These are phyloP conservation scores for Eutrema heterophyllum DNA, from an alignment of 345 rosid species.

Conservation along the genomic window DNA sequence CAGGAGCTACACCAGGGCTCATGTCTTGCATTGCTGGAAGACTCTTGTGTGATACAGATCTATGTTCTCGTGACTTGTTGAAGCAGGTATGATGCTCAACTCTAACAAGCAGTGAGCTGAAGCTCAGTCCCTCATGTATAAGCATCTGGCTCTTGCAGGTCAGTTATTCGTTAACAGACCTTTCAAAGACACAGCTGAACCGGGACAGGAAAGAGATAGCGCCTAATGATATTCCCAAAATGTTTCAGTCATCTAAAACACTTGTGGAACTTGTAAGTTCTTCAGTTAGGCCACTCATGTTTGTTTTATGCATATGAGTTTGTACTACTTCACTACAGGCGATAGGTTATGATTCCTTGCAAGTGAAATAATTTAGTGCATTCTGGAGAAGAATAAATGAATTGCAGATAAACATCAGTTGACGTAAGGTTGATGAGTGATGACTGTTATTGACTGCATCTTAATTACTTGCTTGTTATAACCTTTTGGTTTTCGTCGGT, in stretches of 20 bases:
- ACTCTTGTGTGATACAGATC: constrained; percentile 86
- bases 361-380: not conserved
- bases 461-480: not conserved
- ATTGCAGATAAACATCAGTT: constrained; percentile 1
- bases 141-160: constrained; percentile 55
- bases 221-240: constrained; percentile 67
- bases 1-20: constrained; percentile 93
- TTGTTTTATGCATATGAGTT: constrained; percentile 4
- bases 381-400: not conserved
- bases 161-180: constrained; percentile 93
- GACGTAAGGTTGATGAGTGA: not conserved
- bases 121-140: constrained; percentile 23
- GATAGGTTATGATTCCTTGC: constrained; percentile 6
- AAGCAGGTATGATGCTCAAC: constrained; percentile 58
- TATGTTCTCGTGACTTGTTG: constrained; percentile 84
- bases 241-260: constrained; percentile 76
- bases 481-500: constrained; percentile 19
- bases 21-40: constrained; percentile 96
- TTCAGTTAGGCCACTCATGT: constrained; percentile 7
- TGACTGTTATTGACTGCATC: not conserved
- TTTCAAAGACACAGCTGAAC: constrained; percentile 83
- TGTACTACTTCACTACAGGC: not conserved
- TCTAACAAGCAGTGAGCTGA: constrained; percentile 8
- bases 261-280: constrained; percentile 83
- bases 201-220: constrained; percentile 84